A percentile compares a stretch with the other conserved stretches of the same genome.
Evolutionary conservation across 2,329 filamentous ascomycete genomes (phyloP).

Genomic region (Botryosphaeria agaves): DNA sequence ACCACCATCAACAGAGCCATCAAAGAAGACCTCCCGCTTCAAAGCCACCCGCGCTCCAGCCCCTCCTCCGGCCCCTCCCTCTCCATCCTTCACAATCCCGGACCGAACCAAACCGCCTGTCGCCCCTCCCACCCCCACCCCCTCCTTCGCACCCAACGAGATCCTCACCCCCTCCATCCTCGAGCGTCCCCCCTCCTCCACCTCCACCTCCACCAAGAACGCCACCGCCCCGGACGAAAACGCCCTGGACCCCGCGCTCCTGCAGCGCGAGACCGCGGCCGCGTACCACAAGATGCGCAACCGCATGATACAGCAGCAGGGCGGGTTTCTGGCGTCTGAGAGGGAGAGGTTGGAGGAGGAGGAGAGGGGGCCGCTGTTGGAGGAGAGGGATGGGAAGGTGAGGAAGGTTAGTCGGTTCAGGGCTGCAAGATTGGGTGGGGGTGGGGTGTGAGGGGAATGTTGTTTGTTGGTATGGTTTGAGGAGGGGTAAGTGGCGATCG

Average conservation of each 20-base stretch:
- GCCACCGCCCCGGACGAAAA: constrained; percentile 21
- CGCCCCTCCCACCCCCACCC: too few species aligned
- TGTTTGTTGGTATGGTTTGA: too few species aligned
- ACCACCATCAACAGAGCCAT: constrained; percentile 4
- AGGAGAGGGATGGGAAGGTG: constrained; percentile 19
- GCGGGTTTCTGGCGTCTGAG: constrained; percentile 56
- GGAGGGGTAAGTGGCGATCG: too few species aligned
- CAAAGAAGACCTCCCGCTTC: constrained; percentile 23
- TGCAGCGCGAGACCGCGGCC: constrained; percentile 60
- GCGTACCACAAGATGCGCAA: constrained; percentile 77
- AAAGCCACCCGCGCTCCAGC: constrained; percentile 14
- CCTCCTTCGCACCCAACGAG: too few species aligned
- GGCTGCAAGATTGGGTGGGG: constrained; percentile 12
- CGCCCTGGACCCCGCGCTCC: constrained; percentile 48
- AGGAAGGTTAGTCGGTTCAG: constrained; percentile 21
- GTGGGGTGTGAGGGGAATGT: too few species aligned
- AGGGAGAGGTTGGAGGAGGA: too few species aligned
- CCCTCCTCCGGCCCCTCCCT: too few species aligned
- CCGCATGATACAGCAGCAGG: constrained; percentile 64
- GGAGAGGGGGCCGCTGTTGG: constrained; percentile 43
- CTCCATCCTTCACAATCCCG: too few species aligned
- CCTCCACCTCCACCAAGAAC: constrained; percentile 8
- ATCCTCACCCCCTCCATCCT: constrained; percentile 42
- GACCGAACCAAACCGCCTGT: too few species aligned
- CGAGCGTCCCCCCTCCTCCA: constrained; percentile 36